phyloP scores from a whole-genome alignment of 805 yeast genomes.

The Schizosaccharomyces pombe region DNA sequence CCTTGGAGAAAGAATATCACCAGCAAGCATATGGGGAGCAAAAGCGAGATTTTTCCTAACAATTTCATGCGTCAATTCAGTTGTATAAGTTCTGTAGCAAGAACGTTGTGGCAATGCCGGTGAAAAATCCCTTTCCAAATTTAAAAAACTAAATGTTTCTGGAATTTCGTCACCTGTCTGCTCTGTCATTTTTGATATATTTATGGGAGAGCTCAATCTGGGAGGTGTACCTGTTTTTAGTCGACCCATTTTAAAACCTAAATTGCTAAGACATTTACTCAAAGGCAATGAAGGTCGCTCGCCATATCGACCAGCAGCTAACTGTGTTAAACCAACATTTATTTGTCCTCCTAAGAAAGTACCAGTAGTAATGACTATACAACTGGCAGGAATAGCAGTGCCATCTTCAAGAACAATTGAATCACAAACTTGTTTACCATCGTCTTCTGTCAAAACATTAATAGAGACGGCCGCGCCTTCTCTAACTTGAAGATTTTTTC shows the following conservation, averaged over 20 bases:
- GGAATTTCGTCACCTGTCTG: constrained; percentile 74
- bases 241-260: constrained; percentile 69
- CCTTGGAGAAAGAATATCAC: constrained; percentile 74
- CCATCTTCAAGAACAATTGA: constrained; percentile 65
- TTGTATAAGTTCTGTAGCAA: constrained; percentile 65
- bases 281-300: constrained; percentile 81
- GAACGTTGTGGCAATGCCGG: constrained; percentile 19
- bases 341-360: constrained; percentile 88
- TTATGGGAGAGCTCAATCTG: constrained; percentile 49
- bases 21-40: constrained; percentile 75
- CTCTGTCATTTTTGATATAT: constrained; percentile 35
- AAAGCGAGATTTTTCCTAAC: constrained; percentile 48
- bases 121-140: constrained; percentile 36
- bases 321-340: constrained; percentile 59
- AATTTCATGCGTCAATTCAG: constrained; percentile 45
- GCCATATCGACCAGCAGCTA: constrained; percentile 84
- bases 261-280: constrained; percentile 47
- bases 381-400: constrained; percentile 29
- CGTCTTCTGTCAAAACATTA: constrained; percentile 16
- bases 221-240: constrained; percentile 97
- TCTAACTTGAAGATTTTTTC: constrained; percentile 28
- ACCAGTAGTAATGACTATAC: constrained; percentile 81
- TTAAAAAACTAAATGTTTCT: constrained; percentile 70
- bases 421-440: constrained; percentile 16
- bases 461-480: constrained; percentile 73